Evolutionary conservation across 495 filamentous ascomycete genomes (phyloP), one percentile per base, ranked within the genome.

Genomic region (Talaromyces trachyspermus): DNA sequence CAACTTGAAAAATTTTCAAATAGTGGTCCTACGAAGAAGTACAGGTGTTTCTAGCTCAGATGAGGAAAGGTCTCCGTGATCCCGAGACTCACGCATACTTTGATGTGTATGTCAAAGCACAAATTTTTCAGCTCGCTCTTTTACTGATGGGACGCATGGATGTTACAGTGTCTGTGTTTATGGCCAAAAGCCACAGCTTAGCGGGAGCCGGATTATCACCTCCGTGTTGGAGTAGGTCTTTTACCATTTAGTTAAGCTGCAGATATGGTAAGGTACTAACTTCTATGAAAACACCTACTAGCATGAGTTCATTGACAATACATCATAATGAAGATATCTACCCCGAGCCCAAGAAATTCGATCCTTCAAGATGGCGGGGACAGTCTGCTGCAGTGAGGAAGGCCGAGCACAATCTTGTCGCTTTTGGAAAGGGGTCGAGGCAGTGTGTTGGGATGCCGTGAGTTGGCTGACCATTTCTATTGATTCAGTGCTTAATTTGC

Each of bases 1-100:
- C 71, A 51, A 69, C 63, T 23, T 56, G 83, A n/a, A 77, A 78
- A 3, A 75, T 82, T 6, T 69, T 83, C 48, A 87, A 79, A 2
- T 69, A 62, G 27, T 61, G 58, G 55, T 48, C 53, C 4, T 61
- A 58, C 32, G 53, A 49, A 24, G 47, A 46, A 24, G 51, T 52
- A 1, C 58, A 58, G 40, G 17, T 58, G 0, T 53, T 54, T 18
- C 58, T 61, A 11, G 58, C 55, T 2, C 51, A 58, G 33, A 61
- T 61, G 58, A 55, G 58, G 11, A 18, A 44, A 7, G 32, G 24
- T 7, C 49, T 58, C 4, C 53, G 53, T 5, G 58, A 61, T 15
- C 52, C 50, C 12, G 33, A 46, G 5, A 58, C 49, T 0, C 58
- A 54, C 36, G 58, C 58, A 17, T 61, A 61, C 49, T 51, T 71